A percentile compares a stretch with the other conserved stretches of the same genome.
Evolutionary conservation across 257 asterid species (phyloP).

Genomic region (Penstemon newberryi): DNA sequence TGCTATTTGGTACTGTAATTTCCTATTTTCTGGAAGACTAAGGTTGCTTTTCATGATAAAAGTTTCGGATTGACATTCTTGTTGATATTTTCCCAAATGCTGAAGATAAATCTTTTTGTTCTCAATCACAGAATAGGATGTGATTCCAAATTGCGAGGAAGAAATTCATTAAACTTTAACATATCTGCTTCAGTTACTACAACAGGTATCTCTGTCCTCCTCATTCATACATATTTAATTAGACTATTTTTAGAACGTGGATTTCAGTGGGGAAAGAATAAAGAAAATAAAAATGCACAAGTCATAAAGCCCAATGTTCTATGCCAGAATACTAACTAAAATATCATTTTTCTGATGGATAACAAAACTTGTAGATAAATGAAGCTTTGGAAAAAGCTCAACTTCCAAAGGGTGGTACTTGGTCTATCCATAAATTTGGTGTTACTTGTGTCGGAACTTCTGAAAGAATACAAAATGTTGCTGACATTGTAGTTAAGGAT

Average conservation of each 20-base stretch:
- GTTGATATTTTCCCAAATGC: conserved; percentile 3
- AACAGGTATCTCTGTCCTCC: conserved; percentile 50
- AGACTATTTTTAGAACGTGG: not conserved
- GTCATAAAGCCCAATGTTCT: not conserved
- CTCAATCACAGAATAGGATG: conserved; percentile 48
- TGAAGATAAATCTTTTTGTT: conserved; percentile 22
- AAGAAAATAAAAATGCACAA: no score
- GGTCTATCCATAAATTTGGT: no score
- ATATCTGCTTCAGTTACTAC: conserved; percentile 58
- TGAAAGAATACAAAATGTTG: conserved; percentile 81
- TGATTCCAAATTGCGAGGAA: conserved; percentile 42
- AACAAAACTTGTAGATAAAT: no score
- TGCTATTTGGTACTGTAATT: not conserved
- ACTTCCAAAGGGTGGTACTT: no score
- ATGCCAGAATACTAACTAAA: conserved; percentile 4
- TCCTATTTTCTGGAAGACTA: not conserved
- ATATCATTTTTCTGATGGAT: no score
- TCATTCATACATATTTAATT: conserved; percentile 8
- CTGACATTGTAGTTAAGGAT: no score
- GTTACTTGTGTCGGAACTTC: no score
- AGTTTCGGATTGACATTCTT: not conserved
- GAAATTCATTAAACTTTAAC: conserved; percentile 37
- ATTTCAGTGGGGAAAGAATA: no score
- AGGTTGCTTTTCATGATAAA: not conserved
- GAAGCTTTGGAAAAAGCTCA: no score